These are phyloP conservation scores for Conidiobolus coronatus DNA, from an alignment of 371 early-diverging fungal genomes.

Conservation along the genomic window DNA sequence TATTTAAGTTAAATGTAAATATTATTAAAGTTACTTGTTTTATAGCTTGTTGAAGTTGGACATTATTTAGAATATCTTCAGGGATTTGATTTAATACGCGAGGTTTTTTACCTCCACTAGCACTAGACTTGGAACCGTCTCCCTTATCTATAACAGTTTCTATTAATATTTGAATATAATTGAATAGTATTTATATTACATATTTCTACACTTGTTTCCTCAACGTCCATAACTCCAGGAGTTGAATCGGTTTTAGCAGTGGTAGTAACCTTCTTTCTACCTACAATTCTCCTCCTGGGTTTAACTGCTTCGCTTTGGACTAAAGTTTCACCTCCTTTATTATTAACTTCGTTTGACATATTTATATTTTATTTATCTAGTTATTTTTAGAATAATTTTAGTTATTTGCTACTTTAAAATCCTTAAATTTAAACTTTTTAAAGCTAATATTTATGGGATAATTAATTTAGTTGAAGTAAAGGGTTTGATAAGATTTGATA, in stretches of 20 bases:
- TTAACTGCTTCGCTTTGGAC: slow-evolving; percentile 8
- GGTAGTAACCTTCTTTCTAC: slow-evolving; percentile 16
- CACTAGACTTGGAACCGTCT: slow-evolving; percentile 6
- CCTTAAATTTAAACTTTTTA: no score
- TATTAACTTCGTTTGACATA: no score
- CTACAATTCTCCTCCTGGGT: slow-evolving; percentile 34
- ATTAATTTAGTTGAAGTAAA: no score
- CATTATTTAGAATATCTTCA: slow-evolving; percentile 58
- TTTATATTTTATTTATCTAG: no score
- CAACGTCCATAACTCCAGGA: slow-evolving; percentile 24
- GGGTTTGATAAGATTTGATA: no score
- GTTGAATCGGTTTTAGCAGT: slow-evolving; percentile 2
- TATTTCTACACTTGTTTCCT: slow-evolving; percentile 15
- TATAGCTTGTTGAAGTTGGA: slow-evolving; percentile 53
- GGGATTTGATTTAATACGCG: slow-evolving; percentile 61
- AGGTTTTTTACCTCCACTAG: slow-evolving; percentile 8
- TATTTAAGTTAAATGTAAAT: not conserved
- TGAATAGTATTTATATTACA: slow-evolving; percentile 6
- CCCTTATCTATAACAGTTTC: slow-evolving; percentile 5
- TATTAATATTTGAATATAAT: not conserved
- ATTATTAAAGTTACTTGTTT: slow-evolving; percentile 19
- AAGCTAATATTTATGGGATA: no score
- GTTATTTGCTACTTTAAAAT: no score
- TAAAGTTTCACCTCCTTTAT: no score
- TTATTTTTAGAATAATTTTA: no score